Evolutionary conservation across 2,329 filamentous ascomycete species (phyloP).

Genomic region (Trichoderma sp.): DNA sequence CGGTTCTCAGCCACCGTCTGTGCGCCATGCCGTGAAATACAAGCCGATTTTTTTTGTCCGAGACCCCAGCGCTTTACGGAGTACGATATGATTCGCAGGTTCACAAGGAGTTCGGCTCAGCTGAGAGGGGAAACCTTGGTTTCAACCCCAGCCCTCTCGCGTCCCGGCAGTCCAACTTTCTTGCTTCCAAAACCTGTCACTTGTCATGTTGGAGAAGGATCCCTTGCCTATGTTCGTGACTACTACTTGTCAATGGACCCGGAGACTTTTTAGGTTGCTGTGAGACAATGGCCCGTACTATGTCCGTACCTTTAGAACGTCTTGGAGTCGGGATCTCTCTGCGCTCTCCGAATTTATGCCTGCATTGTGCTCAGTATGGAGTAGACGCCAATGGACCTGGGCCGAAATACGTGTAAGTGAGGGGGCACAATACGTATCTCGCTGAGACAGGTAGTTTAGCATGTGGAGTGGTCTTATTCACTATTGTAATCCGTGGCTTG

Average conservation of each 20-base stretch:
- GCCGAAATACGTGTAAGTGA: not conserved
- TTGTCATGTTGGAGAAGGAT: not conserved
- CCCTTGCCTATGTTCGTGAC: not conserved
- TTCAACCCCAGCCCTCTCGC: not conserved
- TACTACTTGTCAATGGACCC: not conserved
- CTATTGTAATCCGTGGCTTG: not conserved
- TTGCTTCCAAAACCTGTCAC: not conserved
- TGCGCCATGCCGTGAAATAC: not conserved
- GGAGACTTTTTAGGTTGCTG: not conserved
- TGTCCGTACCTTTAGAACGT: not conserved
- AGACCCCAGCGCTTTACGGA: not conserved
- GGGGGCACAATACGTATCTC: not conserved
- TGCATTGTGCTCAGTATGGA: not conserved
- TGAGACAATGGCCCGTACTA: not conserved
- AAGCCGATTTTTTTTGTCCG: not conserved
- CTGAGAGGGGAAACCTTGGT: not conserved
- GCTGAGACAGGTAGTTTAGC: not conserved
- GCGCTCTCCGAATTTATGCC: not conserved
- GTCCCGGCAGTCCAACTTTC: not conserved
- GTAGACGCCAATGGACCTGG: not conserved
- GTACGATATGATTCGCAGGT: not conserved
- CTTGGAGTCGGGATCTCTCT: not conserved
- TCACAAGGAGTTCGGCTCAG: not conserved
- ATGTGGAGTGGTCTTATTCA: not conserved
- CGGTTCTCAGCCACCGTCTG: conserved; percentile 13